Percentiles rank a stretch among this genome's conserved stretches.
Evolutionary conservation across 768 basidiomycete species (phyloP).

Genomic region (Tremella fuciformis): DNA sequence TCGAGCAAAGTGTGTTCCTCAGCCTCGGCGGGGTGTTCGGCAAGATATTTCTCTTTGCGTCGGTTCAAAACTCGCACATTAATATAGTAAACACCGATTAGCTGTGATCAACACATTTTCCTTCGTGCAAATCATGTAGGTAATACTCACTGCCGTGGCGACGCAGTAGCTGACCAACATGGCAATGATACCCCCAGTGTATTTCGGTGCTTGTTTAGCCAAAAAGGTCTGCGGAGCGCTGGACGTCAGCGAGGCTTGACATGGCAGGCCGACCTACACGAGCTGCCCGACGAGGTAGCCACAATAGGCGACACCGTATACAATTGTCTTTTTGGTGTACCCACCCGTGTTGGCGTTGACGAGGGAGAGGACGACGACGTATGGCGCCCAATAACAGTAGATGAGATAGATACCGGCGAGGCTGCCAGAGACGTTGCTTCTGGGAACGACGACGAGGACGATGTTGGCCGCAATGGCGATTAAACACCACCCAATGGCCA

Average conservation of each 20-base stretch:
- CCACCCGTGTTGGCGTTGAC: conserved; percentile 35
- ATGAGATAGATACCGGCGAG: conserved; percentile 36
- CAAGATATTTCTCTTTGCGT: no score
- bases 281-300: conserved; percentile 30
- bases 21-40: no score
- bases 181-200: conserved; percentile 22
- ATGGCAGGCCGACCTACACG: background rate
- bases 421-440: conserved; percentile 33
- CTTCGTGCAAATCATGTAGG: background rate
- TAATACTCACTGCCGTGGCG: conserved; percentile 2
- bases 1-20: no score
- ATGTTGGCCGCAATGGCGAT: conserved; percentile 32
- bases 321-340: conserved; percentile 34
- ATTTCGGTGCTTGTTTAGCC: conserved; percentile 31
- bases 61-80: background rate
- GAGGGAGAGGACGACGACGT: conserved; percentile 27
- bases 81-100: background rate
- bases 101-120: background rate
- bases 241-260: background rate
- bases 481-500: conserved; percentile 27
- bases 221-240: conserved; percentile 38
- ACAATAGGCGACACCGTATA: conserved; percentile 35
- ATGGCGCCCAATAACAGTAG: conserved; percentile 43
- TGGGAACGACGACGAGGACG: conserved; percentile 33
- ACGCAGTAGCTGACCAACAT: conserved; percentile 28